These are phyloP conservation scores for Xerocomus spinulosus DNA, from an alignment of 768 basidiomycete species.

Conservation along the genomic window DNA sequence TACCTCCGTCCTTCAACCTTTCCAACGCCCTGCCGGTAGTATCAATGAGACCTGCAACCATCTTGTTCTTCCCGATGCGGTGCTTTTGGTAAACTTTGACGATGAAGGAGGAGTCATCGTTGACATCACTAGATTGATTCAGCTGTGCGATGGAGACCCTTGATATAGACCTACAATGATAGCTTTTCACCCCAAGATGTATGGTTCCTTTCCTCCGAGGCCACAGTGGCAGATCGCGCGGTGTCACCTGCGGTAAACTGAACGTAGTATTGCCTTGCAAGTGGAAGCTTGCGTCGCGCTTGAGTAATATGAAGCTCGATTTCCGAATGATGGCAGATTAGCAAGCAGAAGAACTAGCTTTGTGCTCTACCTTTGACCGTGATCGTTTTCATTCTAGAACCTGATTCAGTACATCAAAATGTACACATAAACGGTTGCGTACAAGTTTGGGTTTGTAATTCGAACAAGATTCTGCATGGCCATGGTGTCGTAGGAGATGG, in stretches of 20 bases:
- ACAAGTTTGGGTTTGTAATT: no score
- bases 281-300: background rate
- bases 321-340: no score
- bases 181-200: background rate
- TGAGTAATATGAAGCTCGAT: slow-evolving; percentile 3
- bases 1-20: background rate
- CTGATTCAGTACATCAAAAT: no score
- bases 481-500: no score
- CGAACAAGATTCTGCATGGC: no score
- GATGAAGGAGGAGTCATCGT: background rate
- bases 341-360: no score
- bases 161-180: background rate
- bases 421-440: no score
- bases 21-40: background rate
- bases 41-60: background rate
- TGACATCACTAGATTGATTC: background rate
- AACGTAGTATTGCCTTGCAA: background rate
- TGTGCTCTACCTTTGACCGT: background rate
- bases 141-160: background rate
- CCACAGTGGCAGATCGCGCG: background rate
- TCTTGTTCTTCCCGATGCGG: background rate
- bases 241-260: background rate
- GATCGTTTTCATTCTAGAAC: no score
- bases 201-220: background rate
- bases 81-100: background rate